Evolutionary conservation across 2,329 filamentous ascomycete species (phyloP).

Genomic region (Fusarium sp.): DNA sequence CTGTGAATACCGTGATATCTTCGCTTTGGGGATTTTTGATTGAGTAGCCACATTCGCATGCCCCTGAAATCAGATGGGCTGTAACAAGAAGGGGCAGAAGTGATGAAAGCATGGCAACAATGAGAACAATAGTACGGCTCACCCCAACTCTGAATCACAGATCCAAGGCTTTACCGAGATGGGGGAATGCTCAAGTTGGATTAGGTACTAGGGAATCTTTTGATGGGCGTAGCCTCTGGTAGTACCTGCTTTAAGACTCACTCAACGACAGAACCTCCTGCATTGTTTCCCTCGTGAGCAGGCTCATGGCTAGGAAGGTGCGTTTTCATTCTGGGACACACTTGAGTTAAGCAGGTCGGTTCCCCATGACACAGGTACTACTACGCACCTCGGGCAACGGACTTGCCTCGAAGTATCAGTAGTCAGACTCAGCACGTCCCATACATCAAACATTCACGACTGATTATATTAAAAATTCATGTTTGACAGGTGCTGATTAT

Average conservation of each 20-base stretch:
- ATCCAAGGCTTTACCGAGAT: not conserved
- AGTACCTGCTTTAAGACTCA: not conserved
- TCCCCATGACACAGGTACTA: not conserved
- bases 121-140: not conserved
- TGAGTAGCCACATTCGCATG: constrained; percentile 79
- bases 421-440: not conserved
- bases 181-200: not conserved
- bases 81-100: constrained; percentile 13
- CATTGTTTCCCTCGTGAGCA: not conserved
- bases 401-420: not conserved
- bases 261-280: not conserved
- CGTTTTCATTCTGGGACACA: not conserved
- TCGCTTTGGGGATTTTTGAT: constrained; percentile 56
- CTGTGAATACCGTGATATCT: constrained; percentile 66
- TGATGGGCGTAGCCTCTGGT: not conserved
- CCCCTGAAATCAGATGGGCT: constrained; percentile 47
- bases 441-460: not conserved
- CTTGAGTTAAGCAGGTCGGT: not conserved
- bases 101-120: constrained; percentile 15
- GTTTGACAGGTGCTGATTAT: constrained; percentile 46
- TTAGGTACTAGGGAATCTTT: too few species aligned
- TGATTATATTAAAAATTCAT: not conserved
- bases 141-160: not conserved
- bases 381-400: not conserved
- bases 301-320: not conserved